These are phyloP conservation scores for Lichtheimia ramosa DNA, from an alignment of 371 early-diverging fungal genomes.

Conservation along the genomic window DNA sequence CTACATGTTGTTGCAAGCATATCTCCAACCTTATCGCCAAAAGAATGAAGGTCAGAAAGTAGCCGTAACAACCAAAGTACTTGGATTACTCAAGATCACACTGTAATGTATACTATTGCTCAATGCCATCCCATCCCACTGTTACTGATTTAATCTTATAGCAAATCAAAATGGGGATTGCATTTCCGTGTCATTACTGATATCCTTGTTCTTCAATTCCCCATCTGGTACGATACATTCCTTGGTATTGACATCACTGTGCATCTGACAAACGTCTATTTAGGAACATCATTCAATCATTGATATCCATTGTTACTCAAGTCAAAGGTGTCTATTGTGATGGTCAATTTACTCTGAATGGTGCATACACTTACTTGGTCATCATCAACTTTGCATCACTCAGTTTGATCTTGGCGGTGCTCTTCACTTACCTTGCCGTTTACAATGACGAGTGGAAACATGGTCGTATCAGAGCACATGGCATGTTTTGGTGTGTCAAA, in stretches of 20 bases:
- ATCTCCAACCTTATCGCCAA: constrained; percentile 41
- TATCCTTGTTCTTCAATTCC: constrained; percentile 46
- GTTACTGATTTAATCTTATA: constrained; percentile 10
- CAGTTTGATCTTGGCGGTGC: constrained; percentile 38
- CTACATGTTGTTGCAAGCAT: constrained; percentile 41
- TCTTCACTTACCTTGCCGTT: constrained; percentile 46
- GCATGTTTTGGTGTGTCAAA: constrained; percentile 58
- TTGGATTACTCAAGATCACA: constrained; percentile 29
- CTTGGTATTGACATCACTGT: background rate
- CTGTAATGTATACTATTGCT: constrained; percentile 25
- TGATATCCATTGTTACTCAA: constrained; percentile 42
- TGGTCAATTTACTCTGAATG: constrained; percentile 31
- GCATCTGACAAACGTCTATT: background rate
- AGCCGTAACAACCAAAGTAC: constrained; percentile 30
- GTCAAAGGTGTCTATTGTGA: constrained; percentile 46
- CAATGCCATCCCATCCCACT: background rate
- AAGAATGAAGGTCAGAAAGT: constrained; percentile 31
- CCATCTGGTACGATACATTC: constrained; percentile 38
- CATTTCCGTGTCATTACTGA: constrained; percentile 48
- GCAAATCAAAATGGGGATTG: constrained; percentile 50
- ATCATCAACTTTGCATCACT: constrained; percentile 45
- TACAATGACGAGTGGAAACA: constrained; percentile 40
- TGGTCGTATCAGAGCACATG: constrained; percentile 38
- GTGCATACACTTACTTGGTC: constrained; percentile 42
- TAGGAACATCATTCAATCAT: constrained; percentile 44